Percentiles rank a stretch among this genome's conserved stretches.
These are phyloP conservation scores for Kregervanrija fluxuum DNA, from an alignment of 805 yeast genomes.

Conservation along the genomic window DNA sequence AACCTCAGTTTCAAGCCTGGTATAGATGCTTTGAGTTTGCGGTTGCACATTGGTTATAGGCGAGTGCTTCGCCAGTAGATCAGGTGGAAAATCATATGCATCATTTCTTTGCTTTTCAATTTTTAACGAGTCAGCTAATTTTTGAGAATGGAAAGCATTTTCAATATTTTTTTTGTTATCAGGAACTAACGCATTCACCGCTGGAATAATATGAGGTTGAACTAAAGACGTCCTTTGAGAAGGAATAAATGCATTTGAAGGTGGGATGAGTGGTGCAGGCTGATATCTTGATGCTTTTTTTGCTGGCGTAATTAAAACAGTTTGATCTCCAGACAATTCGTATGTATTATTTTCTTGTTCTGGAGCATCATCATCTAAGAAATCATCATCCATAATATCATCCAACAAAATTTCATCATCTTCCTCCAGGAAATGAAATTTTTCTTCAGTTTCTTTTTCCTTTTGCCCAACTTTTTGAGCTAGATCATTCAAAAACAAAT, in stretches of 20 bases:
- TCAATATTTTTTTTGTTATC: too few relatives aligned
- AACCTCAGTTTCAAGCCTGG: slow-evolving; percentile 17
- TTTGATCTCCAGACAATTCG: too few relatives aligned
- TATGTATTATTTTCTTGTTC: neutral
- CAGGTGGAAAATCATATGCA: slow-evolving; percentile 69
- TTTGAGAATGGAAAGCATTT: neutral
- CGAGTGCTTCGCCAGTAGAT: slow-evolving; percentile 35
- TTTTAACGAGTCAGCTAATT: slow-evolving; percentile 27
- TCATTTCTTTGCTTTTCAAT: slow-evolving; percentile 57
- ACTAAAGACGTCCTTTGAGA: too few relatives aligned
- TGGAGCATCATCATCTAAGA: slow-evolving; percentile 20
- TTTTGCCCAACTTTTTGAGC: neutral
- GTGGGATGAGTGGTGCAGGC: too few relatives aligned
- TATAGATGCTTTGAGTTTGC: slow-evolving; percentile 24
- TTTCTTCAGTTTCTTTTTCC: neutral
- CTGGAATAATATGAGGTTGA: too few relatives aligned
- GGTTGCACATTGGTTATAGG: slow-evolving; percentile 34
- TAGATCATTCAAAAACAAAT: slow-evolving; percentile 6
- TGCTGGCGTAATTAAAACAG: too few relatives aligned
- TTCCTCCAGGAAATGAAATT: slow-evolving; percentile 30
- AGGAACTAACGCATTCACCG: too few relatives aligned
- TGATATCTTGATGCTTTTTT: too few relatives aligned
- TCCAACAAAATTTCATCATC: slow-evolving; percentile 36
- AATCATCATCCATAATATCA: slow-evolving; percentile 33
- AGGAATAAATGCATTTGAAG: too few relatives aligned